Evolutionary conservation across 208 protist genomes (phyloP).

Genomic region (Trichomonas gallinae): DNA sequence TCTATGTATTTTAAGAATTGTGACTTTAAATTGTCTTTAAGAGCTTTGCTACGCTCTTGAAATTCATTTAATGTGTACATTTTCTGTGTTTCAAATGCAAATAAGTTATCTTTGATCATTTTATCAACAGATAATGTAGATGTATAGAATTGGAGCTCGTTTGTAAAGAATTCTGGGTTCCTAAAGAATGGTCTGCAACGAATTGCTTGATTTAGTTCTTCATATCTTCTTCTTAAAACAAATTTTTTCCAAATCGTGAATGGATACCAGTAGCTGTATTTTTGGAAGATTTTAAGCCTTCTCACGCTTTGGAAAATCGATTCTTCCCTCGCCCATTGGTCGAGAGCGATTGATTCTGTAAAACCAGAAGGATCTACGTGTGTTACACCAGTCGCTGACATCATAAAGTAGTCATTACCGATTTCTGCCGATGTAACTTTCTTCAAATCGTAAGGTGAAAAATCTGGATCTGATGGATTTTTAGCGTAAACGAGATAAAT

Average conservation of each 20-base stretch:
- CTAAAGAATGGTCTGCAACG: neutral
- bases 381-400: neutral
- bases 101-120: neutral
- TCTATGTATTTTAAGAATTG: neutral
- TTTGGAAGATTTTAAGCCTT: neutral
- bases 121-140: neutral
- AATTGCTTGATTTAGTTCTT: neutral
- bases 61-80: neutral
- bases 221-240: neutral
- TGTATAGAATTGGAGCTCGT: neutral
- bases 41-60: neutral
- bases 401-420: neutral
- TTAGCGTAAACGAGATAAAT: neutral
- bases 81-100: neutral
- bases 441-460: neutral
- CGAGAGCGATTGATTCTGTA: neutral
- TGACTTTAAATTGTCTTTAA: neutral
- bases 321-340: neutral
- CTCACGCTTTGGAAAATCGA: neutral
- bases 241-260: constrained; percentile 16
- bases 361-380: neutral
- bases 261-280: constrained; percentile 7
- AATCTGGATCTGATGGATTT: neutral
- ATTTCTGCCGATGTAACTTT: neutral
- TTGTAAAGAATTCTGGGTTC: neutral